These are phyloP conservation scores for Monosporascus sp. DNA, from an alignment of 2,329 filamentous ascomycete species.

Conservation along the genomic window DNA sequence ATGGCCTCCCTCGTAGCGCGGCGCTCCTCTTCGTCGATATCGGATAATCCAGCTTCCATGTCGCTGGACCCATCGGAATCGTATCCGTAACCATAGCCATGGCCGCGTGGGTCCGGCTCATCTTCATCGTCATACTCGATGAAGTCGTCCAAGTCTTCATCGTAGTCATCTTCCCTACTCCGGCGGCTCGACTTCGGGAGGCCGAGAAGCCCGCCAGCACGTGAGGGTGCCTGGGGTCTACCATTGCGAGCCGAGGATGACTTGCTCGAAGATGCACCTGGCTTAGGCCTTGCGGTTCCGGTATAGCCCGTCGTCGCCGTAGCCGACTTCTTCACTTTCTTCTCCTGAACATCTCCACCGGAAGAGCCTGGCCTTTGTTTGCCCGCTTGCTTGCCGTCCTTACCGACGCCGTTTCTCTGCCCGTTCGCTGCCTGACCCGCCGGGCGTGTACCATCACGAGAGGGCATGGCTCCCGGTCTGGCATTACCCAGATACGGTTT, in stretches of 20 bases:
- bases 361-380: constrained; percentile 24
- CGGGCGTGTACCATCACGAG: constrained; percentile 14
- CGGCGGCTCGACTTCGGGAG: constrained; percentile 27
- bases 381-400: constrained; percentile 16
- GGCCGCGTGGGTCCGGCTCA: constrained; percentile 31
- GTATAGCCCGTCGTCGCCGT: constrained; percentile 60
- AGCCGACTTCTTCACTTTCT: constrained; percentile 59
- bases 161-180: constrained; percentile 54
- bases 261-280: constrained; percentile 32
- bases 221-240: constrained; percentile 12
- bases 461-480: constrained; percentile 9
- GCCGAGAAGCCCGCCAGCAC: constrained; percentile 30
- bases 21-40: constrained; percentile 68
- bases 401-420: constrained; percentile 17
- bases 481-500: constrained; percentile 21
- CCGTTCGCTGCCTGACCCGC: constrained; percentile 10
- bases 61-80: constrained; percentile 65
- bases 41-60: constrained; percentile 72
- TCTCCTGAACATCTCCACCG: constrained; percentile 39
- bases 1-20: constrained; percentile 57
- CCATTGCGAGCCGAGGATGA: constrained; percentile 14
- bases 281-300: constrained; percentile 58
- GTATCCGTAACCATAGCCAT: constrained; percentile 43
- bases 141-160: constrained; percentile 56
- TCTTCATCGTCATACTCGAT: constrained; percentile 59